Conservation (phyloP, 2,329 filamentous ascomycete species). For the Drechslerella coelobrocha region DNA sequence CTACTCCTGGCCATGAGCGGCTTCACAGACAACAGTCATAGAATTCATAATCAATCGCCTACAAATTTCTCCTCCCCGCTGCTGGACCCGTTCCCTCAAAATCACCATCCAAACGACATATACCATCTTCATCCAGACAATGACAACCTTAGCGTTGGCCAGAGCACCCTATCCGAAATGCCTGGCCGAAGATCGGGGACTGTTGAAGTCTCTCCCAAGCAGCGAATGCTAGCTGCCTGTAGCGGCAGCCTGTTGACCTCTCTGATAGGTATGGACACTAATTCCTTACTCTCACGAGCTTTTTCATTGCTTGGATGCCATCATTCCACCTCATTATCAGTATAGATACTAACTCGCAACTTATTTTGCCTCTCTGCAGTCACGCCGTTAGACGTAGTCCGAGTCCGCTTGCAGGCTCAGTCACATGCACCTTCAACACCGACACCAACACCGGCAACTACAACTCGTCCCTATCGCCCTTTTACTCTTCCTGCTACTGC, state of each 20-base stretch:
- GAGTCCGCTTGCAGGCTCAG: conserved; percentile 92
- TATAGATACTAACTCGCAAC: conserved; percentile 24
- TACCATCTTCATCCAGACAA: conserved; percentile 58
- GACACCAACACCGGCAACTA: neutral
- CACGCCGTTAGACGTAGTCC: conserved; percentile 94
- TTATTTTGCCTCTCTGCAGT: conserved; percentile 64
- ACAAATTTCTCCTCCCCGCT: neutral
- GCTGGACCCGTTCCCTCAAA: conserved; percentile 13
- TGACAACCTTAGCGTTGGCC: conserved; percentile 57
- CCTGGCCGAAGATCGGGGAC: conserved; percentile 42
- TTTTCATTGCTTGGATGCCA: conserved; percentile 23
- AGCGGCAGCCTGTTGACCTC: conserved; percentile 89
- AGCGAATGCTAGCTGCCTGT: conserved; percentile 94
- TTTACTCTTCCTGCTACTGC: conserved; percentile 66
- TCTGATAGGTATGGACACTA: conserved; percentile 73
- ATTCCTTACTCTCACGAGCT: conserved; percentile 5
- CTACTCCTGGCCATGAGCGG: conserved; percentile 36
- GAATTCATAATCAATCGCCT: conserved; percentile 30
- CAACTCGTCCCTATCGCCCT: conserved; percentile 58
- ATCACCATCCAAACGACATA: conserved; percentile 54
- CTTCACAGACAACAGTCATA: conserved; percentile 17
- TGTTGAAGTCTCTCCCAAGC: conserved; percentile 76
- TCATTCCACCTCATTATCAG: conserved; percentile 47
- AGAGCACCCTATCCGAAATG: conserved; percentile 55
- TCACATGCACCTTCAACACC: conserved; percentile 61